Evolutionary conservation across 2,329 filamentous ascomycete genomes (phyloP), one percentile per base, ranked within the genome.

Genomic region (Clonostachys chloroleuca): DNA sequence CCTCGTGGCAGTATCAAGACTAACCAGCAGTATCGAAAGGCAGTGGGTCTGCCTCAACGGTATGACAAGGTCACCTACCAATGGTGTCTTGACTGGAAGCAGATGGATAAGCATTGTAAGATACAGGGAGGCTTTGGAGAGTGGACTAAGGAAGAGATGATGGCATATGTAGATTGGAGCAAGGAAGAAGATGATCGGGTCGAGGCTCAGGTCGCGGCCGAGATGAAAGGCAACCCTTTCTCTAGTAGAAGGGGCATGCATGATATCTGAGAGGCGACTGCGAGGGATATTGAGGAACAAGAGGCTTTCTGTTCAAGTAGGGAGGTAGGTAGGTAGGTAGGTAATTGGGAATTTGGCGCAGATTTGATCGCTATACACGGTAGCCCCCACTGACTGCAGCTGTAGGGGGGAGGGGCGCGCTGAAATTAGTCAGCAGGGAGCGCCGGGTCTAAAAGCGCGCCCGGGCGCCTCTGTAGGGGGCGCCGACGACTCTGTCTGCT

Each of bases 81-180:
- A 14, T 58, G 50, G 54, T 58, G 51, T 42, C 42, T 51, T 33
- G 45, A 57, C 33, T 56, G 39, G 24, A 52, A 47, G 46, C 49
- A 53, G 37, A 54, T 50, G 40, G 42, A 12, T 5, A 51, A 44
- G 34, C 40, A 34, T 35, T 56, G 43, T 33, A 49, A 16, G n/a
- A 50, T 30, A 17, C 44, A 44, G 18, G 45, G 34, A 41, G 48
- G 51, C 5, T 46, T 39, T 10, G 54, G 52, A n/a, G 42, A 55
- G 5, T 57, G 47, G 35, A 37, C 35, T 5, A 54, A 50, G 49
- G 52, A 57, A 40, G 52, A 59, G 43, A 55, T 57, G 47, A 57
- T 54, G 48, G 50, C 51, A 30, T 58, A 57, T 49, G 34, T 56
- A 20, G 54, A 57, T 44, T 57, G 51, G 53, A 47, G 49, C 16